Evolutionary conservation across 495 filamentous ascomycete species (phyloP), one percentile per base, ranked within the genome.

Genomic region (Tuber magnatum): DNA sequence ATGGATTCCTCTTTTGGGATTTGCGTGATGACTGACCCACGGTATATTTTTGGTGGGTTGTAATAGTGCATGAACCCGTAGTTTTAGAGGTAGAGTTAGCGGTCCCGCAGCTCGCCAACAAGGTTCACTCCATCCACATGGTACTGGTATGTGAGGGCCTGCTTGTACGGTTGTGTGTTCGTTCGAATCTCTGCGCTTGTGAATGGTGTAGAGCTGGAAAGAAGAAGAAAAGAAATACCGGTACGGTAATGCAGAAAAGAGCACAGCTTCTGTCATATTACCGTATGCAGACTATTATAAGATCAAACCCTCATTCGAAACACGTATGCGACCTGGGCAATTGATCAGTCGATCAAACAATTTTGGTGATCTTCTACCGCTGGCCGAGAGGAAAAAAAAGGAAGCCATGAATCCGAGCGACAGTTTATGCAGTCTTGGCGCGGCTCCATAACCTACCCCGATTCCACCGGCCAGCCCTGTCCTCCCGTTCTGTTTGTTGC

Each of bases 321-420:
- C 40, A 72, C 61, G 77, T 75, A 71, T 73, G 24, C 68, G 39
- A 65, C 46, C 12, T 41, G 73, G 70, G 24, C 8, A 5, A 68
- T 71, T 75, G 68, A 69, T 38, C 44, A 41, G 39, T 41, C 43
- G 40, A 65, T 65, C 56, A 65, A 65, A 65, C 28, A 35, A 32
- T 65, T 65, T 65, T 65, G 28, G 28, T 65, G 28, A 61, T 61
- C n/a, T 32, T 32, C 51, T 28, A 20, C 51, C 51, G n/a, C n/a
- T 61, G 51, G 9, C 24, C 3, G n/a, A n/a, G 28, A n/a, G 16
- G 35, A 61, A 61, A 61, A 65, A 32, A 35, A 65, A 65, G 4
- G 16, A 35, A 65, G 32, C 4, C 51, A 1, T 35, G 32, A 65
- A 65, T 35, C 14, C 56, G 56, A 65, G 56, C 35, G 56, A 65